Base-by-base conservation (phyloP, 2,329 filamentous ascomycete genomes). In the Neoscytalidium dimidiatum region DNA sequence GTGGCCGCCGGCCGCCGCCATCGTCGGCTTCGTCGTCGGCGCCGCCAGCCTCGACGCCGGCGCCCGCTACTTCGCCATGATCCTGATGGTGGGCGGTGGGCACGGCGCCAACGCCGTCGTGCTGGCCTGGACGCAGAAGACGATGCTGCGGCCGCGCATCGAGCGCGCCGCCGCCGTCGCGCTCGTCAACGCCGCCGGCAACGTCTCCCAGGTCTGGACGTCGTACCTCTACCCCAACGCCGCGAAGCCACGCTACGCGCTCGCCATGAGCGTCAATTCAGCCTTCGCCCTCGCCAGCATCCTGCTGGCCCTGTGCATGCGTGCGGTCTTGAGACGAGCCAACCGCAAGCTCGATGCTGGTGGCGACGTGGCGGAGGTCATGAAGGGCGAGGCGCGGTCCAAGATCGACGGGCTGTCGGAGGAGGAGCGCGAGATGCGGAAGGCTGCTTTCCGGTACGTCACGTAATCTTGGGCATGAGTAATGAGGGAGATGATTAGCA, bases 1-100 rank as follows among this genome's bases (percentile, higher is more conserved):
- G 70, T 9, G 75, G 73, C 17, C 67, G 65, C 17, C 67, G 57
- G 43, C 62, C 8, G 33, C 70, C 9, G 72, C 71, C 1, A 71
- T 73, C 17, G 52, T 74, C 23, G 75, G 75, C 13, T 76, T 75
- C 48, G 67, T 74, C 26, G 66, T 77, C 9, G 68, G 68, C 17
- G 69, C 68, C 23, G 51, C 66, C 8, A 74, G 71, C 4, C 62
- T 71, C 8, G 72, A 73, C 51, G 60, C 72, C 4, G 73, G 67
- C 11, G 71, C 72, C 11, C 71, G 75, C 17, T 74, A 75, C 60
- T 67, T 75, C 46, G 69, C 71, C 57, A 70, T 75, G 62, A 70
- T 75, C 33, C 67, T 77, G 17, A 74, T 76, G 58, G 70, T 74
- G 3, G 69, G 69, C 1, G 73, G 71, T 21, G 71, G 68, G 1